A percentile compares a stretch with the other conserved stretches of the same genome.
Conservation (phyloP, 768 basidiomycete species). For the Mrakia hoshinonis region DNA sequence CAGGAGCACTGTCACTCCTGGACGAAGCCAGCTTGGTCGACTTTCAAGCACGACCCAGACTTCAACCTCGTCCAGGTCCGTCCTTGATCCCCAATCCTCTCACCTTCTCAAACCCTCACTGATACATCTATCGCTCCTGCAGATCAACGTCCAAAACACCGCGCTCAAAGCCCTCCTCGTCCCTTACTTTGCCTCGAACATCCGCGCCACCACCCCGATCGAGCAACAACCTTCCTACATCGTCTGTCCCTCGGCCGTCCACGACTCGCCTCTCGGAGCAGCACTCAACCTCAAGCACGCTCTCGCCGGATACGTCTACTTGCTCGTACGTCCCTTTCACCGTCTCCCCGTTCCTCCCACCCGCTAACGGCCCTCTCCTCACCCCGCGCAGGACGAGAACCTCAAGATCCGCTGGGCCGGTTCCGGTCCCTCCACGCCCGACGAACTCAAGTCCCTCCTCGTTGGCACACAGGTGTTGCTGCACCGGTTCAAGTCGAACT, state of each 20-base stretch:
- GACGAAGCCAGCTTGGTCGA: neutral
- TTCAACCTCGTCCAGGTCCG: constrained; percentile 16
- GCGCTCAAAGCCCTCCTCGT: constrained; percentile 14
- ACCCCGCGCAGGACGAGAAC: constrained; percentile 15
- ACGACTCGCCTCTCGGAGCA: constrained; percentile 9
- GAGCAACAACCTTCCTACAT: constrained; percentile 18
- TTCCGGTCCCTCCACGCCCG: constrained; percentile 1
- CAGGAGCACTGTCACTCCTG: neutral
- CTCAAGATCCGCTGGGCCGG: constrained; percentile 25
- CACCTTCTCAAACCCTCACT: neutral
- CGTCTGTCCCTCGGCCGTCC: constrained; percentile 9
- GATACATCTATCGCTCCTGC: neutral
- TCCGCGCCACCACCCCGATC: constrained; percentile 1
- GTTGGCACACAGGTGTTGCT: constrained; percentile 1
- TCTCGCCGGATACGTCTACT: constrained; percentile 19
- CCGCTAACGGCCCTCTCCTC: neutral
- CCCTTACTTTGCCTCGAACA: constrained; percentile 12
- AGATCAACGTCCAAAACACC: constrained; percentile 12
- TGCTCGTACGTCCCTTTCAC: constrained; percentile 15
- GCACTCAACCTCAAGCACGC: constrained; percentile 12
- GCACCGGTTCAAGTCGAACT: constrained; percentile 18
- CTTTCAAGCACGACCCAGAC: neutral
- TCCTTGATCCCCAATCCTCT: neutral
- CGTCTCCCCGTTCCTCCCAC: neutral
- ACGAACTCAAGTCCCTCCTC: constrained; percentile 18